Conservation (phyloP, 495 filamentous ascomycete species). For the Zalerion maritima region DNA sequence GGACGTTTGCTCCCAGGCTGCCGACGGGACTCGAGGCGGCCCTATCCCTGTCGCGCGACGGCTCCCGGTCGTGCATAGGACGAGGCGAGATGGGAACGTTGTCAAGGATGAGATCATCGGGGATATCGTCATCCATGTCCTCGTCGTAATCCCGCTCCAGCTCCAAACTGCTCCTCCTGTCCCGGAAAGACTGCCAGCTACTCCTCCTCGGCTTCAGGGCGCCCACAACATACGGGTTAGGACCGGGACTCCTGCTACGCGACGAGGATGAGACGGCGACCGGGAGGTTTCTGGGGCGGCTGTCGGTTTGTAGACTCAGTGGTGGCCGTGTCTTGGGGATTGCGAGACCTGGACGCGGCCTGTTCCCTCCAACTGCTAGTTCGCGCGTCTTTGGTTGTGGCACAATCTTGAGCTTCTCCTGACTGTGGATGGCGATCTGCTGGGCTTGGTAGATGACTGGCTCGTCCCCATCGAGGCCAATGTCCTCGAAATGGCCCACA, state of each 20-base stretch:
- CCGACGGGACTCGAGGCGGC: slow-evolving; percentile 32
- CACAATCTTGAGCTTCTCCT: slow-evolving; percentile 28
- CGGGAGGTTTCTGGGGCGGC: slow-evolving; percentile 21
- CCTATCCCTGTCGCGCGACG: no score
- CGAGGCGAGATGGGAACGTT: slow-evolving; percentile 93
- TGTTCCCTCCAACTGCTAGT: no score
- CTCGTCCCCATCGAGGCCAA: slow-evolving; percentile 64
- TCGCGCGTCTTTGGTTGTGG: slow-evolving; percentile 26
- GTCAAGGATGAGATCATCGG: slow-evolving; percentile 79
- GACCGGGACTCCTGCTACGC: slow-evolving; percentile 19
- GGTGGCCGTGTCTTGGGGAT: slow-evolving; percentile 11
- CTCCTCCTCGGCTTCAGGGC: slow-evolving; percentile 35
- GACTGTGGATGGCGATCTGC: slow-evolving; percentile 28
- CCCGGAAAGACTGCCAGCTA: slow-evolving; percentile 55
- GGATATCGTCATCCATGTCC: slow-evolving; percentile 74
- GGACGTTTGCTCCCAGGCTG: no score
- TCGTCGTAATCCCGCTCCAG: slow-evolving; percentile 72
- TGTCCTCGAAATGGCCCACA: slow-evolving; percentile 80
- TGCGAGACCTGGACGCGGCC: slow-evolving; percentile 9
- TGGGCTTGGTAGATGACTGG: slow-evolving; percentile 18
- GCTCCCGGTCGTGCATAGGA: slow-evolving; percentile 47
- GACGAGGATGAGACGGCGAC: slow-evolving; percentile 12
- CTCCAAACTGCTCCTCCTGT: slow-evolving; percentile 62
- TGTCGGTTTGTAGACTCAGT: slow-evolving; percentile 3
- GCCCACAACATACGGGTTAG: slow-evolving; percentile 22